phyloP scores from a whole-genome alignment of 2,329 filamentous ascomycete genomes.

The Coniella lustricola region DNA sequence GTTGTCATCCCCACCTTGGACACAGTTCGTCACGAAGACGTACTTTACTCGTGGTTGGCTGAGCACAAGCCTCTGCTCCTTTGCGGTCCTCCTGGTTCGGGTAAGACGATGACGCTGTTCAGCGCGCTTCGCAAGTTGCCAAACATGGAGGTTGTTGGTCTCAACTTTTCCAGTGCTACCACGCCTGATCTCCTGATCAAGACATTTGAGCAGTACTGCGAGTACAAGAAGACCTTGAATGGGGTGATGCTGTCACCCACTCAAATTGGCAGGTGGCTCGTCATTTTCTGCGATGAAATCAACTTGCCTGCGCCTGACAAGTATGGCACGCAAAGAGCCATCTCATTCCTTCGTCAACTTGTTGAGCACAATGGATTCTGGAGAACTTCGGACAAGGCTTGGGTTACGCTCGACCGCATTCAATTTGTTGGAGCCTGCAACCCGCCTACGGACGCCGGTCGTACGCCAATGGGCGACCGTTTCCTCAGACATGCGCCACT shows the following conservation, averaged over 20 bases:
- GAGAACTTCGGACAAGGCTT: slow-evolving; percentile 93
- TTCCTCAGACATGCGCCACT: slow-evolving; percentile 97
- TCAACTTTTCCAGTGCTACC: slow-evolving; percentile 98
- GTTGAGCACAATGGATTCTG: slow-evolving; percentile 99
- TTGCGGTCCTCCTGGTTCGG: slow-evolving; percentile 94
- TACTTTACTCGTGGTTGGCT: slow-evolving; percentile 98
- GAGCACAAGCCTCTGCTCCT: slow-evolving; percentile 96
- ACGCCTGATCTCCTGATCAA: slow-evolving; percentile 97
- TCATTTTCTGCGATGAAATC: slow-evolving; percentile 99
- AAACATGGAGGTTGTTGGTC: slow-evolving; percentile 97
- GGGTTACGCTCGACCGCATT: slow-evolving; percentile 95
- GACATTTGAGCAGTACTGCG: slow-evolving; percentile 98
- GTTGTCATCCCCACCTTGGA: slow-evolving; percentile 97
- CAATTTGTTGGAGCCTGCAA: slow-evolving; percentile 99
- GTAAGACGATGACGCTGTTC: slow-evolving; percentile 99
- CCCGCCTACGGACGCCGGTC: slow-evolving; percentile 91
- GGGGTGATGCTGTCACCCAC: slow-evolving; percentile 92
- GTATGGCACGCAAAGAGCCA: slow-evolving; percentile 94
- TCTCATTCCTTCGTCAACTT: slow-evolving; percentile 93
- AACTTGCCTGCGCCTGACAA: slow-evolving; percentile 96
- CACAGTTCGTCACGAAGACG: slow-evolving; percentile 94
- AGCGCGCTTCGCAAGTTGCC: slow-evolving; percentile 93
- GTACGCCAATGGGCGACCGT: slow-evolving; percentile 85
- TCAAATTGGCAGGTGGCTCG: slow-evolving; percentile 95
- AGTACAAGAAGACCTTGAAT: slow-evolving; percentile 97